A percentile compares a stretch with the other conserved stretches of the same genome.
These are phyloP conservation scores for Penicillium sp. DNA, from an alignment of 2,329 filamentous ascomycete genomes.

Conservation along the genomic window DNA sequence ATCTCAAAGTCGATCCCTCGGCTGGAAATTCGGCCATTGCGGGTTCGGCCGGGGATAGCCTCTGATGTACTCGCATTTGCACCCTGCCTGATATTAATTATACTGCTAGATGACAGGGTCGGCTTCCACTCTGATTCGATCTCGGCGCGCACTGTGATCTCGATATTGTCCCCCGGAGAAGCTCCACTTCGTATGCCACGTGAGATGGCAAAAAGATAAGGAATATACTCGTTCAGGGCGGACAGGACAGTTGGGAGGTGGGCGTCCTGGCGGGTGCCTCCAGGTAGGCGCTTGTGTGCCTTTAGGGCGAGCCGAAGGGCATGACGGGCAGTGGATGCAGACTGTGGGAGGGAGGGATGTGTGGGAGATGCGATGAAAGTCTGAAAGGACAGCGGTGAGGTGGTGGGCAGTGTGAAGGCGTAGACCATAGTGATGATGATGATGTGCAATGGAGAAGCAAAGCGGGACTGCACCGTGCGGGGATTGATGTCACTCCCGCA, in stretches of 20 bases:
- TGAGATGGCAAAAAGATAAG: constrained; percentile 80
- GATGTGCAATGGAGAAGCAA: constrained; percentile 16
- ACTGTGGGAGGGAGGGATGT: constrained; percentile 85
- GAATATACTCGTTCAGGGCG: constrained; percentile 76
- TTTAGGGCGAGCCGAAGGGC: constrained; percentile 84
- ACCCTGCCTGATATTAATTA: constrained; percentile 2
- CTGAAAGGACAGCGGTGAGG: constrained; percentile 82
- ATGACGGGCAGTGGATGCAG: constrained; percentile 80
- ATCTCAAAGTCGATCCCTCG: constrained; percentile 81
- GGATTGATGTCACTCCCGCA: neutral
- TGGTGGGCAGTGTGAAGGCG: constrained; percentile 85
- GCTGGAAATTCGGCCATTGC: constrained; percentile 70
- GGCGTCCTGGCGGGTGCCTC: constrained; percentile 66
- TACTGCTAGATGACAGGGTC: constrained; percentile 66
- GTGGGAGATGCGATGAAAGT: constrained; percentile 76
- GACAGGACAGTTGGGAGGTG: constrained; percentile 73
- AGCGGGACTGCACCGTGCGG: constrained; percentile 10
- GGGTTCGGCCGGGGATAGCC: constrained; percentile 43
- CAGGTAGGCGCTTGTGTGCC: constrained; percentile 82
- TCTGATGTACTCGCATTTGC: neutral
- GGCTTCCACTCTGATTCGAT: constrained; percentile 81
- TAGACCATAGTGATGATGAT: constrained; percentile 73
- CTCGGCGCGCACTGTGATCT: constrained; percentile 67
- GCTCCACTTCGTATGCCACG: constrained; percentile 61
- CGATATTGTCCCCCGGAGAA: too few species aligned